Conservation (phyloP, 75 land plant species). For the Chamaecyparis obtusa region DNA sequence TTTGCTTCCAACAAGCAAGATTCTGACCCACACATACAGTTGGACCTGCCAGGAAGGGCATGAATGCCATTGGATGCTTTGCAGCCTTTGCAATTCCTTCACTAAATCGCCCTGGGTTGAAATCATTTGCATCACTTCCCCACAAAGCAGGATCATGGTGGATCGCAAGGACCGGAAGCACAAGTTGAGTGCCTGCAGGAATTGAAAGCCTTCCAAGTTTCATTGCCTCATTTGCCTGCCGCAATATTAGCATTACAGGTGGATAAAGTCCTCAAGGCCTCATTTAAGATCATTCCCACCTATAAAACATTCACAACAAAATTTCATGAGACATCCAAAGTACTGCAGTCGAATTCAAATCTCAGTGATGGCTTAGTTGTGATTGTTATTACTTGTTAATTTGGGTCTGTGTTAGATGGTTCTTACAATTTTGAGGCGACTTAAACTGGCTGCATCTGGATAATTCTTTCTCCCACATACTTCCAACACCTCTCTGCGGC, state of each 20-base stretch:
- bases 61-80: constrained; percentile 41
- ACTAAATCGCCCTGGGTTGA: constrained; percentile 59
- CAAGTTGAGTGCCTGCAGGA: constrained; percentile 47
- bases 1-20: constrained; percentile 55
- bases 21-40: constrained; percentile 59
- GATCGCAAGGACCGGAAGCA: constrained; percentile 33
- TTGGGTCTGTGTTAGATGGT: background rate
- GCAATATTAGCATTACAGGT: constrained; percentile 26
- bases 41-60: constrained; percentile 68
- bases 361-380: background rate
- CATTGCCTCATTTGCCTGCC: constrained; percentile 26
- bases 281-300: constrained; percentile 64
- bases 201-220: constrained; percentile 40
- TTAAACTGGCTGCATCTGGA: constrained; percentile 31
- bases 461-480: constrained; percentile 17
- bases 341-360: background rate
- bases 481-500: constrained; percentile 47
- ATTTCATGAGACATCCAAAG: background rate
- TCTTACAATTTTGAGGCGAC: constrained; percentile 54
- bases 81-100: constrained; percentile 28
- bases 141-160: constrained; percentile 59
- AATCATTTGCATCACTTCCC: constrained; percentile 61
- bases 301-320: constrained; percentile 18
- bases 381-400: background rate
- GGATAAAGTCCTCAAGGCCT: constrained; percentile 68